phyloP scores from a whole-genome alignment of 306 rosid genomes.

The Quercus alba region DNA sequence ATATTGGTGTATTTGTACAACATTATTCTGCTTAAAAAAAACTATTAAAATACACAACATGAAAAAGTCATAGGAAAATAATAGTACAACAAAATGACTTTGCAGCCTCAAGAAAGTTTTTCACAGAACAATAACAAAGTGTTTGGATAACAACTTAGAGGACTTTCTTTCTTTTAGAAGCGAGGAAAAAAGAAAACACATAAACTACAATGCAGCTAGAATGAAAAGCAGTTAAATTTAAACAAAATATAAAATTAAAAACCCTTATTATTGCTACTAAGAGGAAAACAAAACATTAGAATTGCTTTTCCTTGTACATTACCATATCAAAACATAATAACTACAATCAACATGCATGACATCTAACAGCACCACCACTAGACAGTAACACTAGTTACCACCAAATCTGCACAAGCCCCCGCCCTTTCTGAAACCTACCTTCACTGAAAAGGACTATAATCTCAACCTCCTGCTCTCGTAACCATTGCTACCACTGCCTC shows the following conservation, averaged over 20 bases:
- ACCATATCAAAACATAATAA: too few relatives aligned
- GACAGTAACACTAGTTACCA: not conserved
- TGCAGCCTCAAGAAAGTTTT: constrained; percentile 13
- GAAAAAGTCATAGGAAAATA: not conserved
- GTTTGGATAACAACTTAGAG: not conserved
- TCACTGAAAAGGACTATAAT: not conserved
- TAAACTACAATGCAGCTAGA: too few relatives aligned
- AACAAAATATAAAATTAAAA: constrained; percentile 17
- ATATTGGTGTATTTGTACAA: constrained; percentile 12
- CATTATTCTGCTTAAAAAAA: not conserved
- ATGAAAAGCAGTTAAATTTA: too few relatives aligned
- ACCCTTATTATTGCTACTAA: too few relatives aligned
- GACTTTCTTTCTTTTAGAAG: constrained; percentile 12
- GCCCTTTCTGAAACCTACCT: not conserved
- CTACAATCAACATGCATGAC: not conserved
- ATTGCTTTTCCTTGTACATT: too few relatives aligned
- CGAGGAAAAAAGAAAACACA: constrained; percentile 14
- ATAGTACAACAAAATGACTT: not conserved
- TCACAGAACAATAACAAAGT: not conserved
- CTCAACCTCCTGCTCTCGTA: not conserved
- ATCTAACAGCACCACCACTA: not conserved
- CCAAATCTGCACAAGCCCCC: not conserved
- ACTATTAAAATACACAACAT: not conserved
- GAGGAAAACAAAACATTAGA: too few relatives aligned
- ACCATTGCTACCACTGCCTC: not conserved